Base-by-base conservation (phyloP, 345 rosid species). In the Aethionema arabicum region DNA sequence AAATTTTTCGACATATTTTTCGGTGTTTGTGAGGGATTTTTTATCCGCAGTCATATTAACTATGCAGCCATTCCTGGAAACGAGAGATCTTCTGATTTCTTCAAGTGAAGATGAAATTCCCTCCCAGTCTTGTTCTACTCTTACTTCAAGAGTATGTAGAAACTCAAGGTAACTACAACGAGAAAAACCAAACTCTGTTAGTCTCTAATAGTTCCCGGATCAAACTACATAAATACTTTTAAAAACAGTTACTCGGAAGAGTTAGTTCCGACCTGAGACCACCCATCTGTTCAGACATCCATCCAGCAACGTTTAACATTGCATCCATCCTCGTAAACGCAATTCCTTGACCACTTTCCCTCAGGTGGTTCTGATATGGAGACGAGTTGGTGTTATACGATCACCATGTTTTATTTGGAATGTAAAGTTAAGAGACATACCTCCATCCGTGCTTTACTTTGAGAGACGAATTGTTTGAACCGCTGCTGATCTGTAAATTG, bases 281-380 rank as follows among this genome's bases (percentile, higher is more conserved):
- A 76, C 95, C 88, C 95, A 93, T 93, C 79, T 90, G 99, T 68
- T 93, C 99, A 69, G 99, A 89, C 60, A 93, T 76, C 97, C 96
- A 90, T 59, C 97, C 99, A 7, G 97, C 84, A 70, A 77, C 56
- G 70, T 84, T 89, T 69, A 90, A 76, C 85, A 85, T 90, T 52
- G 96, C 97, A 75, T 85, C 95, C 97, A 90, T 84, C 74, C 99
- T 84, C 27, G 90, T 79, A 1, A 90, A 87, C 29, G 97, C 97
- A 72, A 93, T 72, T 72, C 85, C 90, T 6, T 93, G 96, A 56
- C 99, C 99, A 72, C 97, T 75, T 72, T 96, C 97, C 74, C 91
- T 80, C 75, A 93, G 44, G 29, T 85, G 97, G 76, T 86, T 87
- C 99, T 93, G 78, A 40, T 56, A 61, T 12, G 75, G 44, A 48